Percentiles rank a stretch among this genome's conserved stretches.
Evolutionary conservation across 129 eudicot species (phyloP).

Genomic region (Pseudognaphalium luteoalbum): DNA sequence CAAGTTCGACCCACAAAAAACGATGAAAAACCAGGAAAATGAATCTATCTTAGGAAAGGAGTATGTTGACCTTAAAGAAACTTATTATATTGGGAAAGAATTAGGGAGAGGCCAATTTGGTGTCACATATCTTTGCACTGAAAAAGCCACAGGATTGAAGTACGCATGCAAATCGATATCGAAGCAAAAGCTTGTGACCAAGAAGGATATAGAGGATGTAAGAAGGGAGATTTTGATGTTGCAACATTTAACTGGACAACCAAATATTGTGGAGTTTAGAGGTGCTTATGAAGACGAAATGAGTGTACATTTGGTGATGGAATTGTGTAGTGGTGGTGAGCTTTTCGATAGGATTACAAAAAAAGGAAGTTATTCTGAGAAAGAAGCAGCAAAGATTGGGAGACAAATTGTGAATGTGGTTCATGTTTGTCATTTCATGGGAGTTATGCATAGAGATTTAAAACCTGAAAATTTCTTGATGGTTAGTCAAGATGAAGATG

Average conservation of each 20-base stretch:
- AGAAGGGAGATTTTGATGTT: conserved; percentile 77
- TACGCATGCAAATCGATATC: conserved; percentile 91
- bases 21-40: conserved; percentile 21
- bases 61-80: conserved; percentile 48
- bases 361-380: conserved; percentile 78
- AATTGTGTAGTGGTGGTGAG: conserved; percentile 88
- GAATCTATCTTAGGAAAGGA: conserved; percentile 62
- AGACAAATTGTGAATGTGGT: conserved; percentile 96
- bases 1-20: conserved; percentile 15
- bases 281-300: conserved; percentile 79
- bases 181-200: conserved; percentile 46
- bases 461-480: conserved; percentile 95
- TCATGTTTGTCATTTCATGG: conserved; percentile 95
- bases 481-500: conserved; percentile 58
- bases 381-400: conserved; percentile 73
- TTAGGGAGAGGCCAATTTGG: conserved; percentile 94
- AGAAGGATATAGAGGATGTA: conserved; percentile 66
- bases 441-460: conserved; percentile 87
- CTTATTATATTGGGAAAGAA: conserved; percentile 61
- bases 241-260: conserved; percentile 80
- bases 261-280: conserved; percentile 83
- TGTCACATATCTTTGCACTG: conserved; percentile 73
- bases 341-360: conserved; percentile 76
- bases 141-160: conserved; percentile 47
- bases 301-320: conserved; percentile 81